Evolutionary conservation across 495 filamentous ascomycete genomes (phyloP).

Genomic region (Tuber calosporum): DNA sequence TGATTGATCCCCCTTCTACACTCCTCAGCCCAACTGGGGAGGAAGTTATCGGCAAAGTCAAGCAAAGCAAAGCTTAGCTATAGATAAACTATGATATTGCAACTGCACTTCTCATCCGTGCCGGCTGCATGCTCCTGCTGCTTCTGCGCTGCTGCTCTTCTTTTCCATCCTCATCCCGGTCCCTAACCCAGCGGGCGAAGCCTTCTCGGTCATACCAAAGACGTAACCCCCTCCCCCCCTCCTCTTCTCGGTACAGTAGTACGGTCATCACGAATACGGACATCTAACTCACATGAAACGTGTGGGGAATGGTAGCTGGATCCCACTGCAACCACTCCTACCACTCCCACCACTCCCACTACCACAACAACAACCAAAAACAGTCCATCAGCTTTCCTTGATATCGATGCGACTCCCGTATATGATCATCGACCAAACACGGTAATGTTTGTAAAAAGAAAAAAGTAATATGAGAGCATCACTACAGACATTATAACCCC

Average conservation of each 20-base stretch:
- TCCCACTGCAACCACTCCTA: constrained; percentile 3
- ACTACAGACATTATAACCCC: constrained; percentile 17
- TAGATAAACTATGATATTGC: background rate
- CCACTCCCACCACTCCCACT: background rate
- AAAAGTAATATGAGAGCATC: constrained; percentile 20
- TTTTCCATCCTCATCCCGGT: constrained; percentile 23
- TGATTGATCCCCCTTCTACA: background rate
- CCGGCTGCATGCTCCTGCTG: background rate
- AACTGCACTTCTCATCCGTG: background rate
- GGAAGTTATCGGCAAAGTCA: background rate
- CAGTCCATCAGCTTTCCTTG: constrained; percentile 26
- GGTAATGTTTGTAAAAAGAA: constrained; percentile 12
- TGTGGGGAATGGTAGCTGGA: constrained; percentile 34
- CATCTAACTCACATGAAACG: constrained; percentile 36
- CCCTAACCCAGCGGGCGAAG: constrained; percentile 17
- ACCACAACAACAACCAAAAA: background rate
- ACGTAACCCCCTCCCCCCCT: constrained; percentile 4
- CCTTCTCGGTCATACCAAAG: constrained; percentile 15
- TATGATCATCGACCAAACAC: constrained; percentile 36
- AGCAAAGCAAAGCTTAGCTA: background rate
- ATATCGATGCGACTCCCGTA: constrained; percentile 31
- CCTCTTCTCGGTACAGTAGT: background rate
- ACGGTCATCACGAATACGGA: constrained; percentile 14
- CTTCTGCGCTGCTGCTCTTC: constrained; percentile 21
- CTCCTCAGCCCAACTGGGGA: background rate